phyloP scores from a whole-genome alignment of 2,329 filamentous ascomycete species.

The Tolypocladium tropicale region DNA sequence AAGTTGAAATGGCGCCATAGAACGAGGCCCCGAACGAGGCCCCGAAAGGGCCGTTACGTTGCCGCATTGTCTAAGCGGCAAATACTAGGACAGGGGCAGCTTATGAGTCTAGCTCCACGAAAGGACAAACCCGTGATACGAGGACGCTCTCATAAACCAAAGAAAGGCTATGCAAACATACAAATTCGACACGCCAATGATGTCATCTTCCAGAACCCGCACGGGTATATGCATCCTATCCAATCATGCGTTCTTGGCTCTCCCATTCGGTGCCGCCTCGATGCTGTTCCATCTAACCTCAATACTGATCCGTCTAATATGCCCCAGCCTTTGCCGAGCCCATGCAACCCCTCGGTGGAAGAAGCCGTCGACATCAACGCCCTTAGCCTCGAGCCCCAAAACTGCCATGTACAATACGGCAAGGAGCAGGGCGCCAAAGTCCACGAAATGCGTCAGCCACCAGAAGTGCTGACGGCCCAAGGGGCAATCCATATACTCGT shows the following conservation, averaged over 20 bases:
- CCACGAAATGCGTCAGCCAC: constrained; percentile 80
- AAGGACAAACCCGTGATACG: background rate
- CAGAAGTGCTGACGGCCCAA: constrained; percentile 84
- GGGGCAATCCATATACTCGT: constrained; percentile 68
- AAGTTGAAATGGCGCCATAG: too few species aligned
- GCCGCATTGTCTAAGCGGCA: too few species aligned
- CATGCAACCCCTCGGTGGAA: constrained; percentile 11
- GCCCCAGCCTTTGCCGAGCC: constrained; percentile 5
- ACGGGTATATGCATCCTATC: constrained; percentile 6
- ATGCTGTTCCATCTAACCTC: constrained; percentile 1
- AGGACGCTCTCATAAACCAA: too few species aligned
- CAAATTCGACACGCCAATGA: background rate
- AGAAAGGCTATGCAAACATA: background rate
- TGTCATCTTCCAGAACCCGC: constrained; percentile 1
- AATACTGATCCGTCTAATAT: constrained; percentile 1
- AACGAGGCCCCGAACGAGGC: too few species aligned
- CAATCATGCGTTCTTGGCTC: constrained; percentile 10
- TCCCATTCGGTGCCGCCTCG: constrained; percentile 7
- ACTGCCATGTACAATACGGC: constrained; percentile 15
- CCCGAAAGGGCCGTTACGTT: too few species aligned
- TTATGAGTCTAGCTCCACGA: background rate
- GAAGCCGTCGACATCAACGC: constrained; percentile 24
- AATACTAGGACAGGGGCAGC: background rate
- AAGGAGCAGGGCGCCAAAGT: constrained; percentile 37
- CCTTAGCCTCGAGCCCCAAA: constrained; percentile 14